These are phyloP conservation scores for Neurospora tetrasperma DNA, from an alignment of 495 filamentous ascomycete species.

Conservation along the genomic window DNA sequence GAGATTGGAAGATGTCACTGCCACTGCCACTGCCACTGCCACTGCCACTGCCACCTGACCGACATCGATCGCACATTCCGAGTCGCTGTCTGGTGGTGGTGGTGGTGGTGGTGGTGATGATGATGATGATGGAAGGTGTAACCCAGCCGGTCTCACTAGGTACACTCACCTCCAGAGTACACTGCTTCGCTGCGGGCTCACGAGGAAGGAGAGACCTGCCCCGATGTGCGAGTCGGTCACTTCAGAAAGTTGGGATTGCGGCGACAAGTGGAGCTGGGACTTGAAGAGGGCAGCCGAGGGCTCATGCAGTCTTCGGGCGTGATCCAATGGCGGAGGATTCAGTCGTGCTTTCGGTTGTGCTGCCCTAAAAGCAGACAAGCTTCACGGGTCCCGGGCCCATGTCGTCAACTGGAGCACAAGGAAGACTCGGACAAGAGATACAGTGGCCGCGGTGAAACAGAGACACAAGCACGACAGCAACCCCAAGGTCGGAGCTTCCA, in stretches of 20 bases:
- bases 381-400: not conserved
- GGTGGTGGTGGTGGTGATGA: not conserved
- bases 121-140: not conserved
- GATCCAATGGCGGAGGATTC: not conserved
- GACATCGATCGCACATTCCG: not conserved
- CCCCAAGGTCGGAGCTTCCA: not conserved
- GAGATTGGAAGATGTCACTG: not conserved
- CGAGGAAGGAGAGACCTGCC: not conserved
- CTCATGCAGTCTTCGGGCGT: not conserved
- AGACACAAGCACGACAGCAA: not conserved
- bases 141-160: not conserved
- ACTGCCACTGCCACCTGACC: not conserved
- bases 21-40: not conserved
- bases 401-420: not conserved
- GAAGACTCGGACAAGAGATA: not conserved
- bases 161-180: not conserved
- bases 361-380: not conserved
- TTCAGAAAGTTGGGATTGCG: not conserved
- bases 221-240: not conserved
- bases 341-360: not conserved
- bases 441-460: not conserved
- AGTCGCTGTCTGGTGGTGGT: not conserved
- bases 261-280: not conserved
- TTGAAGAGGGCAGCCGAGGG: not conserved
- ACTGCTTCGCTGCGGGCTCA: not conserved